Evolutionary conservation across 441 rosid genomes (phyloP).

Genomic region (Populus hybrid): DNA sequence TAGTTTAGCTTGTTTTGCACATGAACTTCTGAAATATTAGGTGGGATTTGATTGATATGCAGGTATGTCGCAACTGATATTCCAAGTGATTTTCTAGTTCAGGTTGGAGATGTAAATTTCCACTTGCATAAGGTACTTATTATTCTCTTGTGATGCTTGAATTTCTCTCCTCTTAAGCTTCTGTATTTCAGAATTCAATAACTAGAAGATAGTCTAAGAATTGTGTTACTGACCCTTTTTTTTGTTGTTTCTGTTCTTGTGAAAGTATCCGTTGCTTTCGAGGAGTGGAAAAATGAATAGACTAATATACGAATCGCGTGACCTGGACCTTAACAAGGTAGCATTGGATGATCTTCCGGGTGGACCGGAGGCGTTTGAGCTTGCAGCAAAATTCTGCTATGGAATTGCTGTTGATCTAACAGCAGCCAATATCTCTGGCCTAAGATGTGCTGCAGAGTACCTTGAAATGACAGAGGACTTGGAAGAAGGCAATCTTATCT

Average conservation of each 20-base stretch:
- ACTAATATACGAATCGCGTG: constrained; percentile 69
- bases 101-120: constrained; percentile 67
- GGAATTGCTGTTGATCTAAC: constrained; percentile 91
- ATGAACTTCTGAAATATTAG: neutral
- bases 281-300: constrained; percentile 92
- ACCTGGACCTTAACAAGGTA: constrained; percentile 51
- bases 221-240: constrained; percentile 2
- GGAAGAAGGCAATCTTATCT: constrained; percentile 94
- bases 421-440: constrained; percentile 79
- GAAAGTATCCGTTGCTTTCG: constrained; percentile 83
- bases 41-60: constrained; percentile 5
- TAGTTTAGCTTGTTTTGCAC: neutral
- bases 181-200: neutral
- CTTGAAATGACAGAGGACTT: constrained; percentile 99
- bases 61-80: constrained; percentile 94
- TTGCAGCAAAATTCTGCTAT: constrained; percentile 92
- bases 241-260: constrained; percentile 16
- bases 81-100: constrained; percentile 81
- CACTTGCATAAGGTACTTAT: constrained; percentile 82
- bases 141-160: constrained; percentile 1
- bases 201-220: neutral
- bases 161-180: constrained; percentile 7
- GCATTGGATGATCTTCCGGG: constrained; percentile 78
- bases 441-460: constrained; percentile 89
- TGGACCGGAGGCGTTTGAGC: constrained; percentile 82